Evolutionary conservation across 306 rosid genomes (phyloP).

Genomic region (Rosa persica): DNA sequence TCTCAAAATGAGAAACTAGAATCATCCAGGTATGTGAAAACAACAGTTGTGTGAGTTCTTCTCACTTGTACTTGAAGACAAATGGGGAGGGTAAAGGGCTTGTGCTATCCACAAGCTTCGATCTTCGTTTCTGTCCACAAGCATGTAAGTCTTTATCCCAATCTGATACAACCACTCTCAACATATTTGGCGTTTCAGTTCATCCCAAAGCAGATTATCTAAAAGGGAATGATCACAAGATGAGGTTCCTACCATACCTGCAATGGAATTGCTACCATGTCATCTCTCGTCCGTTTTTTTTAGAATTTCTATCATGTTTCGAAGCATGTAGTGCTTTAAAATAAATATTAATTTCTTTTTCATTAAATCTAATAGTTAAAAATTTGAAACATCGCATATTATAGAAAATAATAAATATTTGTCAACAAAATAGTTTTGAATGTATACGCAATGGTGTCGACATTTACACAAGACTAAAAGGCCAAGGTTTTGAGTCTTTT

Average conservation of each 20-base stretch:
- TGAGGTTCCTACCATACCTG: background rate
- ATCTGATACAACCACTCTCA: background rate
- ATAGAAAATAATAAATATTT: too few relatives aligned
- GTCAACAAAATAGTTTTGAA: too few relatives aligned
- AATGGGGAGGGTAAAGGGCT: slow-evolving; percentile 10
- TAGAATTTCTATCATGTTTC: too few relatives aligned
- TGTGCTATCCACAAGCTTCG: slow-evolving; percentile 34
- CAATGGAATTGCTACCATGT: background rate
- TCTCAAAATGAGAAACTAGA: background rate
- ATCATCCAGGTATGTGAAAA: background rate
- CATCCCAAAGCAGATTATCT: slow-evolving; percentile 1
- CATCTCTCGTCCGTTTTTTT: too few relatives aligned
- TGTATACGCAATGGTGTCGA: background rate
- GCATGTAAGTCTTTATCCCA: background rate
- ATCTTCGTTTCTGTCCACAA: slow-evolving; percentile 2
- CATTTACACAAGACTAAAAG: background rate
- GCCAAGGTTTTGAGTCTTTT: too few relatives aligned
- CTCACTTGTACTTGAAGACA: background rate
- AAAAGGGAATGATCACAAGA: background rate
- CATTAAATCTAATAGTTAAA: too few relatives aligned
- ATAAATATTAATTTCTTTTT: too few relatives aligned
- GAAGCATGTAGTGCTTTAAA: too few relatives aligned
- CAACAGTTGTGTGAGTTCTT: background rate
- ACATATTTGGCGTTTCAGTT: slow-evolving; percentile 10
- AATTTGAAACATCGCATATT: too few relatives aligned